Base-by-base conservation (phyloP, 1,284 basidiomycete genomes). In the Grifola frondosa region DNA sequence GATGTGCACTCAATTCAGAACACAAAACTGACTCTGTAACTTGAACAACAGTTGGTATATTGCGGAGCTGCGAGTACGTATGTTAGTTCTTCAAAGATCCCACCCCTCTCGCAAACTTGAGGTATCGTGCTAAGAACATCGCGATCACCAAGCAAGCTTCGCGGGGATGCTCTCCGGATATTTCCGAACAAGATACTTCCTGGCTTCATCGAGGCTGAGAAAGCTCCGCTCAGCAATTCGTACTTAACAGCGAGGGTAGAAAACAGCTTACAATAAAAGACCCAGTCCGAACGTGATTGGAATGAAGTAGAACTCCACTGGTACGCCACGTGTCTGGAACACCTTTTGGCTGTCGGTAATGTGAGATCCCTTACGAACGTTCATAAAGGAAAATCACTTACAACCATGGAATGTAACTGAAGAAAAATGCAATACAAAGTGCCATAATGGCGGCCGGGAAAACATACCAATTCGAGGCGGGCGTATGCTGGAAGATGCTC, bases 401-500 rank as follows among this genome's bases (percentile, higher is more conserved):
- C 59, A 79, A 77, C 65, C 71, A 73, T 4, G 72, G 71, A 15
- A 77, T 61, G 46, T 79, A 80, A 31, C 62, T 69, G 68, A 81
- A 80, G 68, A 81, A 80, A 56, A 71, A 67, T 4, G 66, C 70
- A 44, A 80, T 66, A 6, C 50, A 60, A 3, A 80, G 60, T 1
- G 74, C 70, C 8, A 62, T 49, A 4, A 68, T 44, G 58, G 78
- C 75, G 1, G 79, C 74, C 4, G 73, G 75, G 40, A 77, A 64
- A 32, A 75, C 58, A 48, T 66, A 73, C 30, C 62, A 58, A 53
- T 81, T 73, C 29, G 50, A 56, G 15, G 63, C 46, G 37, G 71
- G 71, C 1, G 67, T 65, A 52, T 78, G 68, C 41, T 73, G 67
- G 56, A 77, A 63, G 44, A 80, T 62, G 33, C 70, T 72, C 12